These are phyloP conservation scores for Vigna trinervia DNA, from an alignment of 306 rosid species.

Conservation along the genomic window DNA sequence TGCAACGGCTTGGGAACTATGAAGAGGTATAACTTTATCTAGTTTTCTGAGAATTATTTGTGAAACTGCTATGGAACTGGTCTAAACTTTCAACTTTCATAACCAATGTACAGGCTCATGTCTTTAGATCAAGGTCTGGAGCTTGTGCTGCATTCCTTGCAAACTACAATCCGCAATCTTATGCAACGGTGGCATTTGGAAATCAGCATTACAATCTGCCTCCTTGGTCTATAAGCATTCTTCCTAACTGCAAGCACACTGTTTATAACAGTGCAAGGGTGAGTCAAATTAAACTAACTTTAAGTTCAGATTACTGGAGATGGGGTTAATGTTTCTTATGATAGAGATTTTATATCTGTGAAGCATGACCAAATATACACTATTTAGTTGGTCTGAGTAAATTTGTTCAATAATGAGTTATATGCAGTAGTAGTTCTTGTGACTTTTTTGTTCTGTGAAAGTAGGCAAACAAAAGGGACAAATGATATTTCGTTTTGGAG, in stretches of 20 bases:
- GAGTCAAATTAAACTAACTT: conserved; percentile 41
- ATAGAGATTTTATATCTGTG: conserved; percentile 9
- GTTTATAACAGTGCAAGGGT: conserved; percentile 99
- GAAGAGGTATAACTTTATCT: conserved; percentile 67
- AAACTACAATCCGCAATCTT: conserved; percentile 72
- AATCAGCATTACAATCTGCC: conserved; percentile 89
- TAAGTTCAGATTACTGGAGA: conserved; percentile 16
- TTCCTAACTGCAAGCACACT: conserved; percentile 92
- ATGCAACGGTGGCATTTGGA: conserved; percentile 77
- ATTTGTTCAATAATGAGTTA: not conserved
- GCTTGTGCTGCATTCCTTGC: conserved; percentile 97
- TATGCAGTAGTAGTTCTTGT: not conserved
- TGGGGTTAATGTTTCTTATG: not conserved
- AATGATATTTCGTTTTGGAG: not conserved
- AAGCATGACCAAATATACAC: not conserved
- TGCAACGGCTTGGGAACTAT: conserved; percentile 71
- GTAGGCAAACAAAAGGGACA: not conserved
- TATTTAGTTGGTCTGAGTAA: conserved; percentile 22
- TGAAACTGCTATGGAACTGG: conserved; percentile 14
- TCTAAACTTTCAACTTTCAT: conserved; percentile 30
- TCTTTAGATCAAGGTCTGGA: conserved; percentile 81
- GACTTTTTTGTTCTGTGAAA: conserved; percentile 10
- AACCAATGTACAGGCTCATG: conserved; percentile 71
- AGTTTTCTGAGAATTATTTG: conserved; percentile 18
- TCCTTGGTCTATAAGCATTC: conserved; percentile 99